Base-by-base conservation (phyloP, 352 stramenopile species). In the Phytophthora parvispora region DNA sequence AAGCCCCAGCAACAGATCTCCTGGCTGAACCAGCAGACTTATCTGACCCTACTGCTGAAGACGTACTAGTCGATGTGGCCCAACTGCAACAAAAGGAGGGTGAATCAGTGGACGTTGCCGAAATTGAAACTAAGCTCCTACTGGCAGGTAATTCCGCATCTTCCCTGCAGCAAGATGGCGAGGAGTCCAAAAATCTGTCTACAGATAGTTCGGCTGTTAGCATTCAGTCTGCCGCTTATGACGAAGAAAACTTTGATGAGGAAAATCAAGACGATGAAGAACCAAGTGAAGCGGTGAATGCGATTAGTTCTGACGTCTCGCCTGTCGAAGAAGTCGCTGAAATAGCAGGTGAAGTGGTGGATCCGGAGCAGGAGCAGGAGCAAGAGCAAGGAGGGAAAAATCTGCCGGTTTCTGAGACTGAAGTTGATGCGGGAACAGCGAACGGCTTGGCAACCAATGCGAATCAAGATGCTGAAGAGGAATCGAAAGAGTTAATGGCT, bases 211-310 rank as follows among this genome's bases (percentile, higher is more conserved):
- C 67, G 18, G 55, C 47, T 28, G 53, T 27, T 43, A 74, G 53
- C 31, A 40, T 70, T 59, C 67, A 74, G 8, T 74, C 60, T 22
- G 66, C 56, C 13, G 25, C 29, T 7, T 75, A 78, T 25, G 71
- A 71, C 27, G 71, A 74, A 25, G 62, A 74, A 13, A 69, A 63
- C 10, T 80, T 74, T 25, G 67, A 80, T 38, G 61, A 74, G 16
- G 67, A 48, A 51, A n/a, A 1, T 0, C 57, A 60, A 12, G 20
- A 57, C 47, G 45, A 61, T 38, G 51, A 12, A 34, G 42, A 50
- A 9, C 6, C 13, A 68, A 61, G 8, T 34, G 40, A 77, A 24
- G 31, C 20, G 28, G 31, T 18, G 24, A 24, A 49, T 15, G 7
- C 60, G 5, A 9, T 15, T 25, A 32, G 28, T 24, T 13, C 58